phyloP scores from a whole-genome alignment of 1,139 yeast species.

The Chernovozyma sophiae-reginae region DNA sequence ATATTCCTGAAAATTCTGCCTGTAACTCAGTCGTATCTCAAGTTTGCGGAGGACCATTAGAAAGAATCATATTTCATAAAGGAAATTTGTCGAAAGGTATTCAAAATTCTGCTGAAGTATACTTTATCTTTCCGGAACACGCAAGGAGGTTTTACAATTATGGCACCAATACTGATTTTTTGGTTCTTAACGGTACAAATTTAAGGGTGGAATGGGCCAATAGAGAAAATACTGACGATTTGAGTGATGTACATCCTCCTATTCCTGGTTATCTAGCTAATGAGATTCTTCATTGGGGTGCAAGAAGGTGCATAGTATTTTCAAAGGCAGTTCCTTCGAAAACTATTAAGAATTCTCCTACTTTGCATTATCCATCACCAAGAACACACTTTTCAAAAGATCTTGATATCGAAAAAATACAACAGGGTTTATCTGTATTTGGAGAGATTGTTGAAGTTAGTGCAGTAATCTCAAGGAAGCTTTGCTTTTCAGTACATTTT shows the following conservation, averaged over 20 bases:
- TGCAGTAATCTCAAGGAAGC: slow-evolving; percentile 63
- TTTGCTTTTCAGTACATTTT: slow-evolving; percentile 61
- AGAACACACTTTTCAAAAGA: slow-evolving; percentile 25
- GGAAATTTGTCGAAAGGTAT: not conserved
- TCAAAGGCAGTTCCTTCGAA: slow-evolving; percentile 25
- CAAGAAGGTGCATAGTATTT: slow-evolving; percentile 34
- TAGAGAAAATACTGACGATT: slow-evolving; percentile 20
- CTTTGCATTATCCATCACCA: slow-evolving; percentile 32
- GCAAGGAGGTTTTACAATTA: slow-evolving; percentile 55
- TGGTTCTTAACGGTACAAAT: slow-evolving; percentile 57
- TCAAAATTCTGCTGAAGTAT: slow-evolving; percentile 35
- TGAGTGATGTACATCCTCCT: slow-evolving; percentile 27
- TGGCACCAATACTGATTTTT: slow-evolving; percentile 50
- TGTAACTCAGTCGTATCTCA: slow-evolving; percentile 28
- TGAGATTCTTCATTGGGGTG: slow-evolving; percentile 27
- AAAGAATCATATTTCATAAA: slow-evolving; percentile 35
- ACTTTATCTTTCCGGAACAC: slow-evolving; percentile 50
- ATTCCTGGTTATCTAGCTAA: slow-evolving; percentile 24
- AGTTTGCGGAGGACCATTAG: slow-evolving; percentile 73
- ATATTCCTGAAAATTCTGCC: not conserved
- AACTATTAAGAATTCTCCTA: slow-evolving; percentile 13
- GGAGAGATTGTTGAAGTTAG: slow-evolving; percentile 63
- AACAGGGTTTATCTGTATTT: slow-evolving; percentile 48
- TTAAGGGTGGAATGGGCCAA: slow-evolving; percentile 40
- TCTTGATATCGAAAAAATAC: slow-evolving; percentile 29